Conservation (phyloP, 2,329 filamentous ascomycete species). For the Proliferodiscus dingleyae region DNA sequence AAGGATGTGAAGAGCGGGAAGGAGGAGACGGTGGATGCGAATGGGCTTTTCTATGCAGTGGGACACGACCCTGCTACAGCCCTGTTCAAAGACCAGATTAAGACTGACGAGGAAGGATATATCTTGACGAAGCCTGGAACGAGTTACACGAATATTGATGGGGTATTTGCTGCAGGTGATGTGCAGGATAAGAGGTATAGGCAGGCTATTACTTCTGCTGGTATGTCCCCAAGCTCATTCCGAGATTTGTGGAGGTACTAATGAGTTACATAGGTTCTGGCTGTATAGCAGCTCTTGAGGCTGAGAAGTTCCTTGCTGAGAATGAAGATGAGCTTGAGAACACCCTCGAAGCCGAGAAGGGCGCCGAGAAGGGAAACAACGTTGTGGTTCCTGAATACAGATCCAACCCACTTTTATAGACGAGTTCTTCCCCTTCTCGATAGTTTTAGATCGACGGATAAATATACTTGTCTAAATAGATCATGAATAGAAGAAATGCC, state of each 20-base stretch:
- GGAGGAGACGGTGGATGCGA: constrained; percentile 81
- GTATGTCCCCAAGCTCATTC: constrained; percentile 46
- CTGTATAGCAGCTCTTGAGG: constrained; percentile 92
- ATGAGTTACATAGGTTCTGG: constrained; percentile 62
- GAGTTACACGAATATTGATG: constrained; percentile 79
- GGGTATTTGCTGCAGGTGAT: constrained; percentile 94
- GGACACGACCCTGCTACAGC: constrained; percentile 90
- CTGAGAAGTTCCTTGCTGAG: constrained; percentile 87
- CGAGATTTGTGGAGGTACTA: constrained; percentile 15
- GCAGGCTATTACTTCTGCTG: constrained; percentile 95
- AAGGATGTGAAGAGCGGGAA: constrained; percentile 72
- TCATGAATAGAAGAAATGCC: too few relatives aligned
- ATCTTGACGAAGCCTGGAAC: constrained; percentile 85
- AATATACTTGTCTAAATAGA: too few relatives aligned
- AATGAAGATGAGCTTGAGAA: constrained; percentile 29
- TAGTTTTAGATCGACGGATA: too few relatives aligned
- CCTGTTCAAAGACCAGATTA: constrained; percentile 86
- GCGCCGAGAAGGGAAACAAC: constrained; percentile 39
- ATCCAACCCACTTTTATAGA: constrained; percentile 58
- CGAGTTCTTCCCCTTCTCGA: too few relatives aligned
- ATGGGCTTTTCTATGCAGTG: constrained; percentile 94
- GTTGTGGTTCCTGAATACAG: constrained; percentile 56
- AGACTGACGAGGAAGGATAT: constrained; percentile 87
- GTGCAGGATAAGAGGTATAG: constrained; percentile 98
- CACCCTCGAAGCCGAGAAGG: constrained; percentile 38